Percentiles rank a stretch among this genome's conserved stretches.
phyloP scores from a whole-genome alignment of 2,329 filamentous ascomycete species.

The Coniosporium tulheliwenetii region DNA sequence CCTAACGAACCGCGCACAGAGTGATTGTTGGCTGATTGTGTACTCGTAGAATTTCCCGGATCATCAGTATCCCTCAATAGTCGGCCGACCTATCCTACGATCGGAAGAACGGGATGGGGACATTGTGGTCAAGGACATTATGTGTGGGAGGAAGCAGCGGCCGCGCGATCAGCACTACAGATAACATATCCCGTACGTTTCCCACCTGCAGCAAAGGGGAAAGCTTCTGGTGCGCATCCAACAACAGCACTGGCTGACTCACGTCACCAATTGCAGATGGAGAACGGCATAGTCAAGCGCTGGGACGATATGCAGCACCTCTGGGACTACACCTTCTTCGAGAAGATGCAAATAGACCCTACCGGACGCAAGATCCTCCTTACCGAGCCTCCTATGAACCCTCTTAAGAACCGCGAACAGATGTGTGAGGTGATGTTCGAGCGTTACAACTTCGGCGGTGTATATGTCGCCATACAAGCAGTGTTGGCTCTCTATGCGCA shows the following conservation, averaged over 20 bases:
- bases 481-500: slow-evolving; percentile 93
- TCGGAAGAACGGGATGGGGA: slow-evolving; percentile 75
- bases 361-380: slow-evolving; percentile 90
- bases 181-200: slow-evolving; percentile 75
- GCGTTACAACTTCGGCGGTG: slow-evolving; percentile 85
- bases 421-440: slow-evolving; percentile 99
- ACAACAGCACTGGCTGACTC: slow-evolving; percentile 2
- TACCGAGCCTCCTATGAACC: slow-evolving; percentile 96
- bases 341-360: slow-evolving; percentile 90
- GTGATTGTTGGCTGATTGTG: neutral
- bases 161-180: slow-evolving; percentile 91
- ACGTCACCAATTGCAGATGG: slow-evolving; percentile 48
- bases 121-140: slow-evolving; percentile 85
- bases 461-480: slow-evolving; percentile 96
- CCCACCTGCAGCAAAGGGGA: neutral
- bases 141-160: slow-evolving; percentile 98
- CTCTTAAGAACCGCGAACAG: slow-evolving; percentile 86
- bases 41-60: slow-evolving; percentile 79
- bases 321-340: slow-evolving; percentile 97
- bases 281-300: slow-evolving; percentile 98
- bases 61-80: slow-evolving; percentile 95
- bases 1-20: neutral
- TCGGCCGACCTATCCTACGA: slow-evolving; percentile 91
- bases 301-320: slow-evolving; percentile 99
- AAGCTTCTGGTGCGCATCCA: neutral